These are phyloP conservation scores for Brettanomyces nanus DNA, from an alignment of 805 yeast species.

Conservation along the genomic window DNA sequence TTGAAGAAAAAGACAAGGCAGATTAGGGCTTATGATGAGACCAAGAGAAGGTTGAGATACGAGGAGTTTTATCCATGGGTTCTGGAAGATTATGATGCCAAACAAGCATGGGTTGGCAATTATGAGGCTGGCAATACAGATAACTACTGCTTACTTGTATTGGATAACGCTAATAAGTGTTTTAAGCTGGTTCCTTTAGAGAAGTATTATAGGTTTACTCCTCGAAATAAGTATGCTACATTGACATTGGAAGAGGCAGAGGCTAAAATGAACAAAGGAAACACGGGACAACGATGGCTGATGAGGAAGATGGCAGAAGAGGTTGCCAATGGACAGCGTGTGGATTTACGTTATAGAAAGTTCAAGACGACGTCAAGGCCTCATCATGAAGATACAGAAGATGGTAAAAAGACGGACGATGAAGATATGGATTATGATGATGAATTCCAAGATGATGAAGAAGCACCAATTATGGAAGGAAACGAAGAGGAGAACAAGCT, in stretches of 20 bases:
- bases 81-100: slow-evolving; percentile 91
- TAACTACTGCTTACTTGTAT: slow-evolving; percentile 75
- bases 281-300: slow-evolving; percentile 83
- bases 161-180: slow-evolving; percentile 63
- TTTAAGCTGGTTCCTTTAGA: slow-evolving; percentile 94
- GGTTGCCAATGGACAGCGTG: slow-evolving; percentile 45
- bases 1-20: slow-evolving; percentile 80
- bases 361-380: slow-evolving; percentile 33
- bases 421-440: slow-evolving; percentile 94
- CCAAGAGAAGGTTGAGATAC: slow-evolving; percentile 74
- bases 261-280: slow-evolving; percentile 74
- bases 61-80: slow-evolving; percentile 99
- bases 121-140: slow-evolving; percentile 89
- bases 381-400: slow-evolving; percentile 19
- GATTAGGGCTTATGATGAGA: slow-evolving; percentile 71
- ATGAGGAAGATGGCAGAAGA: slow-evolving; percentile 81
- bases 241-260: slow-evolving; percentile 95
- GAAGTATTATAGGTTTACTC: slow-evolving; percentile 87
- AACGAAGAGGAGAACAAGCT: slow-evolving; percentile 91
- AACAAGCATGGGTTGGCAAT: slow-evolving; percentile 90
- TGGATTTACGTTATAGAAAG: slow-evolving; percentile 42
- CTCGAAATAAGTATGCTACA: slow-evolving; percentile 88
- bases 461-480: slow-evolving; percentile 95
- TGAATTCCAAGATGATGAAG: slow-evolving; percentile 97
- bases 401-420: slow-evolving; percentile 46